A percentile compares a stretch with the other conserved stretches of the same genome.
Evolutionary conservation across 257 asterid species (phyloP).

Genomic region (Primulina huaijiensis): DNA sequence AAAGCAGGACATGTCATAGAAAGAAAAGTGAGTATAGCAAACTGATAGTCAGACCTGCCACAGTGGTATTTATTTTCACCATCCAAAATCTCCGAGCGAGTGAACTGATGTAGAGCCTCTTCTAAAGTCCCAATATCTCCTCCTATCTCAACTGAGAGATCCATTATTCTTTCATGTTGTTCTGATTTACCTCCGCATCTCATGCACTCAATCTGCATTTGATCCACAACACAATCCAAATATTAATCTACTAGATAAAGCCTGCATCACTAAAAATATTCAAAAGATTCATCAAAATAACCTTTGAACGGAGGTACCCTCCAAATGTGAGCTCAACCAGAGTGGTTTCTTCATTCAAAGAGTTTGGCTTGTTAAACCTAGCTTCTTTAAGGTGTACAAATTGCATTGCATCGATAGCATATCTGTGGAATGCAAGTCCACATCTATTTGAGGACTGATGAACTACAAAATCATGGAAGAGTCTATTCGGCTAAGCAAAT

Average conservation of each 20-base stretch:
- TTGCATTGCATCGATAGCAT: constrained; percentile 76
- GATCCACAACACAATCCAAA: not conserved
- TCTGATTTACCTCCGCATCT: constrained; percentile 70
- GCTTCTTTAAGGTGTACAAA: constrained; percentile 57
- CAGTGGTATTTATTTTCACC: constrained; percentile 86
- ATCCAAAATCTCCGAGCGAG: constrained; percentile 70
- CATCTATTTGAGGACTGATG: constrained; percentile 4
- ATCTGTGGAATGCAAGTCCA: constrained; percentile 39
- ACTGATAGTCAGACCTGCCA: constrained; percentile 50
- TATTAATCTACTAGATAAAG: constrained; percentile 1
- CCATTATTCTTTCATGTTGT: constrained; percentile 77
- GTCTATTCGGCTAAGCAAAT: constrained; percentile 5
- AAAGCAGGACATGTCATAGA: not conserved
- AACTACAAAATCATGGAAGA: constrained; percentile 1
- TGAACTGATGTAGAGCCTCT: constrained; percentile 67
- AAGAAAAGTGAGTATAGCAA: not conserved
- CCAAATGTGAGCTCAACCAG: constrained; percentile 81
- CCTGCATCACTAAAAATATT: constrained; percentile 17
- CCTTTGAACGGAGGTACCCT: constrained; percentile 87
- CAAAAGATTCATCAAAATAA: constrained; percentile 26
- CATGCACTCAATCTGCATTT: constrained; percentile 75
- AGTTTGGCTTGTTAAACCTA: constrained; percentile 37
- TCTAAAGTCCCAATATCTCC: constrained; percentile 73
- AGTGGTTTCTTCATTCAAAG: constrained; percentile 65
- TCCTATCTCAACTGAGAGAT: constrained; percentile 81